Evolutionary conservation across 2,329 filamentous ascomycete genomes (phyloP).

Genomic region (Fusarium temperatum): DNA sequence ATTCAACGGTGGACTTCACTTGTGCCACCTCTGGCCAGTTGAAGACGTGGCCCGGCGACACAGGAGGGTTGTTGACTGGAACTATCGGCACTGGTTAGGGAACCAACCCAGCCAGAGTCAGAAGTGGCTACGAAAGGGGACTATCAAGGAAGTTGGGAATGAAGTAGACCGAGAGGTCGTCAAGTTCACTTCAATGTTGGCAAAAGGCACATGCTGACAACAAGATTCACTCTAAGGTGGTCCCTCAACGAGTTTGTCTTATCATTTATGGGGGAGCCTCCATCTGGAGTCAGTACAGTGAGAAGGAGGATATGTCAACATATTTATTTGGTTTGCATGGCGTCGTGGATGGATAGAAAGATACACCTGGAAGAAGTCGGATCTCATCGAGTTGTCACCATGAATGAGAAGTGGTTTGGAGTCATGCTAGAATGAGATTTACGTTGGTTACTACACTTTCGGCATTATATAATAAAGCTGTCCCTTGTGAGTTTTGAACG

Average conservation of each 20-base stretch:
- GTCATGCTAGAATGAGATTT: too few relatives aligned
- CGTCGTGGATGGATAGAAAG: rapidly evolving
- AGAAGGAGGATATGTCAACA: background rate
- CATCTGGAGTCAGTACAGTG: background rate
- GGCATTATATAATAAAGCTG: background rate
- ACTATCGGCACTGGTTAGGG: rapidly evolving
- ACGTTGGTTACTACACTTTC: background rate
- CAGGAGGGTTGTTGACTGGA: too few relatives aligned
- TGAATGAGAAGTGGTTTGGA: too few relatives aligned
- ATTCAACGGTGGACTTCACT: too few relatives aligned
- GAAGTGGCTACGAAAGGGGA: too few relatives aligned
- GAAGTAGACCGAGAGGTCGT: background rate
- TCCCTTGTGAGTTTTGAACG: background rate
- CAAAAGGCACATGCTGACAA: background rate
- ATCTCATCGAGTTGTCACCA: too few relatives aligned
- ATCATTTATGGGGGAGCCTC: rapidly evolving
- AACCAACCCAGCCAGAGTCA: rapidly evolving
- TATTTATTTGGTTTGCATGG: background rate
- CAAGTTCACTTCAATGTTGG: background rate
- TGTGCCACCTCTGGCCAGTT: background rate
- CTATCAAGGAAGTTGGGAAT: too few relatives aligned
- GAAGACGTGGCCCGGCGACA: too few relatives aligned
- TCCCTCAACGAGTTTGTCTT: rapidly evolving
- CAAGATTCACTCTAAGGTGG: background rate
- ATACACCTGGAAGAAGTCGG: background rate